phyloP scores from a whole-genome alignment of 257 asterid species.

The Primulina tabacum region DNA sequence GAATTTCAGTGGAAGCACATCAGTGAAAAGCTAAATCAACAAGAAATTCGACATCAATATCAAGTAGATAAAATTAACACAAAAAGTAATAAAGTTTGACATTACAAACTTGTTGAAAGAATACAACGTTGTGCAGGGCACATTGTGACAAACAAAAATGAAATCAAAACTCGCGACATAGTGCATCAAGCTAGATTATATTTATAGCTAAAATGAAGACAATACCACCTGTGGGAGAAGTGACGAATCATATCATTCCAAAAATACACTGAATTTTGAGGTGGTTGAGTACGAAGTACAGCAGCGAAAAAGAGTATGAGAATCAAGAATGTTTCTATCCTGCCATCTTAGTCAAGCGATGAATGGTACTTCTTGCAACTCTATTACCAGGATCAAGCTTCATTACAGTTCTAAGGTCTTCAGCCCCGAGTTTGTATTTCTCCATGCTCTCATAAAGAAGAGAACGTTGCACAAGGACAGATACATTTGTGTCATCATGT shows the following conservation, averaged over 20 bases:
- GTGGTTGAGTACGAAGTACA: background rate
- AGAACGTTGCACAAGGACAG: slow-evolving; percentile 86
- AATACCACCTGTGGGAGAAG: background rate
- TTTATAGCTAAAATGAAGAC: background rate
- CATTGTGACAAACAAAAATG: background rate
- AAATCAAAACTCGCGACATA: background rate
- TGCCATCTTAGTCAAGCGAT: slow-evolving; percentile 84
- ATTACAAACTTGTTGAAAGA: background rate
- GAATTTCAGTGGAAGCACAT: background rate
- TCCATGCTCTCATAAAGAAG: slow-evolving; percentile 96
- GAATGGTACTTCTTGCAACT: slow-evolving; percentile 87
- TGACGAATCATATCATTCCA: background rate
- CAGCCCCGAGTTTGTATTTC: slow-evolving; percentile 96
- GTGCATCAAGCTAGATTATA: background rate
- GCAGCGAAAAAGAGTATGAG: background rate
- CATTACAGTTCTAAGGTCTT: slow-evolving; percentile 94
- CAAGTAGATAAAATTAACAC: background rate
- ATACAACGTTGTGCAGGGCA: background rate
- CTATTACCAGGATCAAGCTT: slow-evolving; percentile 83
- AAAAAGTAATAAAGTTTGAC: background rate
- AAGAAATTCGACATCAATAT: background rate
- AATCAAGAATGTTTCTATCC: slow-evolving; percentile 34
- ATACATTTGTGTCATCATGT: slow-evolving; percentile 50
- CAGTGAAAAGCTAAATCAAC: background rate
- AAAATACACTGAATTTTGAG: background rate